phyloP scores from a whole-genome alignment of 495 filamentous ascomycete species.

The Aspergillus olivimuriae region DNA sequence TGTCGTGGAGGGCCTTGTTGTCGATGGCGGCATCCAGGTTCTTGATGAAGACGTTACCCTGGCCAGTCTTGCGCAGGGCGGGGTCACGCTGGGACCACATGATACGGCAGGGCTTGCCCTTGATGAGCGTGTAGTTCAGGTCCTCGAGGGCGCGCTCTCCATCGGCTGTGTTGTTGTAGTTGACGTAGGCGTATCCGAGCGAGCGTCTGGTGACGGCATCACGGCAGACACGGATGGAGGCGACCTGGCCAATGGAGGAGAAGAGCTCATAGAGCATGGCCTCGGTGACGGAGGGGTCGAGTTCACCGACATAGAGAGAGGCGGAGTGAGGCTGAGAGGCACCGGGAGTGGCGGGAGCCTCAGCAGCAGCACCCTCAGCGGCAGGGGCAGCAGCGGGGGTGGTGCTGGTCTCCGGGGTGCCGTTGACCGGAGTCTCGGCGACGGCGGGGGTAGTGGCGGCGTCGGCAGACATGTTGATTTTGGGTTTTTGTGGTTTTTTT shows the following conservation, averaged over 20 bases:
- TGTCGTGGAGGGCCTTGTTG: slow-evolving; percentile 99
- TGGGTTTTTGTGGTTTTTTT: slow-evolving; percentile 13
- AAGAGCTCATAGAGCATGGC: slow-evolving; percentile 99
- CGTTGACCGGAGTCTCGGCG: slow-evolving; percentile 36
- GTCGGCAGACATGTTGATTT: slow-evolving; percentile 44
- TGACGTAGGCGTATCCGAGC: slow-evolving; percentile 98
- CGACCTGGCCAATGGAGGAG: slow-evolving; percentile 97
- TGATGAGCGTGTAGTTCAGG: slow-evolving; percentile 99
- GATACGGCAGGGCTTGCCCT: slow-evolving; percentile 98
- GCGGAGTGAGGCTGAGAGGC: slow-evolving; percentile 82
- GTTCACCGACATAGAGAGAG: slow-evolving; percentile 97
- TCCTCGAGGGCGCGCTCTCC: slow-evolving; percentile 98
- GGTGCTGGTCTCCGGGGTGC: slow-evolving; percentile 32
- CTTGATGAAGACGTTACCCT: slow-evolving; percentile 99
- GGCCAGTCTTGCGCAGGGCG: slow-evolving; percentile 96
- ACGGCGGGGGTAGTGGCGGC: slow-evolving; percentile 34
- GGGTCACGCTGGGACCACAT: slow-evolving; percentile 99
- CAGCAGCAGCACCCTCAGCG: slow-evolving; percentile 32
- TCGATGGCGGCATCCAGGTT: slow-evolving; percentile 97
- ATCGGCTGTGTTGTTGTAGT: slow-evolving; percentile 96
- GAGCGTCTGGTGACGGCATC: slow-evolving; percentile 98
- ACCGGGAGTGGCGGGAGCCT: slow-evolving; percentile 49
- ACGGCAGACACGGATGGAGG: slow-evolving; percentile 99
- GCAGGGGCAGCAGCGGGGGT: slow-evolving; percentile 24
- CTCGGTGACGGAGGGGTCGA: slow-evolving; percentile 95